These are phyloP conservation scores for Stenogyne calaminthoides DNA, from an alignment of 305 asterid genomes.

Conservation along the genomic window DNA sequence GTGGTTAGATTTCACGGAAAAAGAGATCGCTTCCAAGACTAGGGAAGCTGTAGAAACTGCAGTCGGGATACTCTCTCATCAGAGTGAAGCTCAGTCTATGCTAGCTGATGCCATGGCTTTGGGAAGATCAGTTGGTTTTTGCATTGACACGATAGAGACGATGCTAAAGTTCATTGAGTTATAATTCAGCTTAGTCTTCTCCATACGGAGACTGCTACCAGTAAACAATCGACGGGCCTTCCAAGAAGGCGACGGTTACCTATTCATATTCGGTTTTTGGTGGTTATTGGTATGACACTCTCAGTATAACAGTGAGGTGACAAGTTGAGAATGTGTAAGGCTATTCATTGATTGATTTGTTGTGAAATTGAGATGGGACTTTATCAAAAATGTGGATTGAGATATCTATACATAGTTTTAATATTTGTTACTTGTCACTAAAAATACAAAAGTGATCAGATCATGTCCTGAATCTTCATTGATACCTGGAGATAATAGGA, in stretches of 20 bases:
- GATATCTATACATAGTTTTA: too few relatives aligned
- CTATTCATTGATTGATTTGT: too few relatives aligned
- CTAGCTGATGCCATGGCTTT: slow-evolving; percentile 66
- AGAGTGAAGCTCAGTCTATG: slow-evolving; percentile 44
- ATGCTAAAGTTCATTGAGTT: slow-evolving; percentile 20
- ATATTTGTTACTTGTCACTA: too few relatives aligned
- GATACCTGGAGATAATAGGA: too few relatives aligned
- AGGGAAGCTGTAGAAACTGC: slow-evolving; percentile 52
- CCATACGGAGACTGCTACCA: not conserved
- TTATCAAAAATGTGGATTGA: too few relatives aligned
- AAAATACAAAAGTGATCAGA: too few relatives aligned
- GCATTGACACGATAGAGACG: slow-evolving; percentile 58
- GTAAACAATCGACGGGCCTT: not conserved
- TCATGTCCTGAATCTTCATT: too few relatives aligned
- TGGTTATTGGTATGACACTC: not conserved
- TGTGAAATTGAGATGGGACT: too few relatives aligned
- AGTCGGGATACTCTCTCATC: slow-evolving; percentile 39
- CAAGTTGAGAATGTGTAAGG: too few relatives aligned
- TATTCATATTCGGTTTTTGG: not conserved
- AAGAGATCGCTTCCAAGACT: slow-evolving; percentile 39
- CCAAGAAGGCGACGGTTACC: too few relatives aligned
- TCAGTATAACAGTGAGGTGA: too few relatives aligned
- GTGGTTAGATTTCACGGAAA: slow-evolving; percentile 44
- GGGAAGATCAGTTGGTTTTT: slow-evolving; percentile 65
- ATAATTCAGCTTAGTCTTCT: not conserved